Evolutionary conservation across 306 rosid species (phyloP).

Genomic region (Prunus mume): DNA sequence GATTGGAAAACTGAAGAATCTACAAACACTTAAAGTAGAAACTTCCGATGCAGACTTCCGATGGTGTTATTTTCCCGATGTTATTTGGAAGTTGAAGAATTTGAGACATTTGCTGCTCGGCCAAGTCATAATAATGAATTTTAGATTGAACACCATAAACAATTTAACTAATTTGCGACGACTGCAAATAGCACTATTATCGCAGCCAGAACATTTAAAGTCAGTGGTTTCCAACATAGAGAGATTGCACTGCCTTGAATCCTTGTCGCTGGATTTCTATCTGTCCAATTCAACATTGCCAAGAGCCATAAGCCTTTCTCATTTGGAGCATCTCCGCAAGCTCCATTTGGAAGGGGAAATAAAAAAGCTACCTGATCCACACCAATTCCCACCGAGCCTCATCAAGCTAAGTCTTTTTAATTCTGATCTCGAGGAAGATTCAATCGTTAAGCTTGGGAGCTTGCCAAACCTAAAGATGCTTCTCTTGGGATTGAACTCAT

Average conservation of each 20-base stretch:
- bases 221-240: not conserved
- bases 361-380: not conserved
- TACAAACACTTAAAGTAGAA: too few species aligned
- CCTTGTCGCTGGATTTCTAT: not conserved
- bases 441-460: not conserved
- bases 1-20: too few species aligned
- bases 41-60: too few species aligned
- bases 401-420: not conserved
- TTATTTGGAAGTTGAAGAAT: not conserved
- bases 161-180: not conserved
- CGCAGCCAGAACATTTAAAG: not conserved
- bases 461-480: constrained; percentile 7
- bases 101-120: not conserved
- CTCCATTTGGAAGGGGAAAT: not conserved
- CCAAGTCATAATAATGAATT: not conserved
- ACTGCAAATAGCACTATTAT: not conserved
- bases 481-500: not conserved
- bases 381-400: not conserved
- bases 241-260: not conserved
- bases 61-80: too few species aligned
- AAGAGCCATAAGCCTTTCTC: not conserved
- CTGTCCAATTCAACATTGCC: too few species aligned
- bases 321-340: not conserved
- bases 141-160: too few species aligned
- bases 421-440: not conserved